These are phyloP conservation scores for Kwoniella newhampshirensis DNA, from an alignment of 768 basidiomycete genomes.

Conservation along the genomic window DNA sequence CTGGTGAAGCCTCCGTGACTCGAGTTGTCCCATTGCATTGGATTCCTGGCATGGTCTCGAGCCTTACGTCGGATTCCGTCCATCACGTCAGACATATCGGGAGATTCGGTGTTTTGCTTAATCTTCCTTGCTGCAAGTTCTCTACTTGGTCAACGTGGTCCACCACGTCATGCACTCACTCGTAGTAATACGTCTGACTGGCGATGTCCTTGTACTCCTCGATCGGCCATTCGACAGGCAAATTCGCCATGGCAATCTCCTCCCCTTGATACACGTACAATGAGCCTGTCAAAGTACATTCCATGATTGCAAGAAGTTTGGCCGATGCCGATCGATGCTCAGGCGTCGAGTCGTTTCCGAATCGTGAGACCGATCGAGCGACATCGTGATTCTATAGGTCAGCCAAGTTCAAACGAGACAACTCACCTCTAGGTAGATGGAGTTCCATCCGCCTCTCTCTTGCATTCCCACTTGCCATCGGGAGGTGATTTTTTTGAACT, in stretches of 20 bases:
- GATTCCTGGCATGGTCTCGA: neutral
- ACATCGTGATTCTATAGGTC: constrained; percentile 15
- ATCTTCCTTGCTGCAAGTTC: neutral
- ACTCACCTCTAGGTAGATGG: constrained; percentile 12
- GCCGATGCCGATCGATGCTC: constrained; percentile 61
- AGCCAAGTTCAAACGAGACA: neutral
- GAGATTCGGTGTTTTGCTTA: no score
- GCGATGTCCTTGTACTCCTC: constrained; percentile 74
- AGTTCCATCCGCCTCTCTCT: constrained; percentile 65
- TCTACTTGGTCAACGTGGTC: neutral
- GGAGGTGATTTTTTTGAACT: constrained; percentile 57
- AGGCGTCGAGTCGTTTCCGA: constrained; percentile 61
- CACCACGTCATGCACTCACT: neutral
- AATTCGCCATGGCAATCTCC: constrained; percentile 65
- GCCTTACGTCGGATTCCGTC: constrained; percentile 58
- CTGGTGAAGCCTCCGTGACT: constrained; percentile 65
- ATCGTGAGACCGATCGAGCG: constrained; percentile 63
- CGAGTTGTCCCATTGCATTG: constrained; percentile 61
- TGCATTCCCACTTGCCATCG: constrained; percentile 64
- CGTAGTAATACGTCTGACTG: constrained; percentile 39
- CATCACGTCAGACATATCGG: neutral
- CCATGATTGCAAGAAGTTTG: constrained; percentile 66
- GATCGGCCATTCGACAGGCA: constrained; percentile 60
- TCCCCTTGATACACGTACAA: constrained; percentile 72
- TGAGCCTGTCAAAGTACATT: constrained; percentile 66